These are phyloP conservation scores for Coffea humblotiana DNA, from an alignment of 305 asterid species.

Conservation along the genomic window DNA sequence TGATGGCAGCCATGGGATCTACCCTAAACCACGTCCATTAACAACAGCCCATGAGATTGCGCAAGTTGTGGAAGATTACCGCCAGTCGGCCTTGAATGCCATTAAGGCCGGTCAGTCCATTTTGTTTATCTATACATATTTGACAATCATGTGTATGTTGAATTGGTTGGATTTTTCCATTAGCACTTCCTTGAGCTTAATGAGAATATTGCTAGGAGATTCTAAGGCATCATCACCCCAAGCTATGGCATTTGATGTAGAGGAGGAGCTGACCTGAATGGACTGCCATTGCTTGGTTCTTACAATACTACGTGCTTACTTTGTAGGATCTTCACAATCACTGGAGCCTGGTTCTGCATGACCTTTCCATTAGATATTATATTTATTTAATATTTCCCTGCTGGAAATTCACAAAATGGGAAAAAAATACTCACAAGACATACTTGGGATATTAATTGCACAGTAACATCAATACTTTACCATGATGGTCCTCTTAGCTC, in stretches of 20 bases:
- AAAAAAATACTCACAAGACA: not conserved
- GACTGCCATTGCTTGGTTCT: not conserved
- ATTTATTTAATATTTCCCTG: not conserved
- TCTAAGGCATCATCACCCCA: too few relatives aligned
- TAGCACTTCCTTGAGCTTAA: not conserved
- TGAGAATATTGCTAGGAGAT: not conserved
- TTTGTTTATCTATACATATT: constrained; percentile 1
- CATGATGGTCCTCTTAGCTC: not conserved
- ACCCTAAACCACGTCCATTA: constrained; percentile 71
- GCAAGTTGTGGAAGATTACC: constrained; percentile 64
- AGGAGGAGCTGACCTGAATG: not conserved
- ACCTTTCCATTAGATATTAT: not conserved
- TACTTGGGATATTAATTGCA: not conserved
- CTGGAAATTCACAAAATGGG: not conserved
- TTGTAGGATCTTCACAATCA: not conserved
- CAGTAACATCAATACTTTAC: not conserved
- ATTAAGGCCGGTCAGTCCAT: constrained; percentile 74
- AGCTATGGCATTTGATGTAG: not conserved
- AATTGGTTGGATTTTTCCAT: not conserved
- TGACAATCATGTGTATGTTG: not conserved
- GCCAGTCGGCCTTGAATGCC: constrained; percentile 79
- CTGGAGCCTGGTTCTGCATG: too few relatives aligned
- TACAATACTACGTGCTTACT: not conserved
- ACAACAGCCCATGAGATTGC: constrained; percentile 50
- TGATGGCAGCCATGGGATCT: constrained; percentile 58